Evolutionary conservation across 2,329 filamentous ascomycete species (phyloP), one percentile per base, ranked within the genome.

Genomic region (Microcera coccophila): DNA sequence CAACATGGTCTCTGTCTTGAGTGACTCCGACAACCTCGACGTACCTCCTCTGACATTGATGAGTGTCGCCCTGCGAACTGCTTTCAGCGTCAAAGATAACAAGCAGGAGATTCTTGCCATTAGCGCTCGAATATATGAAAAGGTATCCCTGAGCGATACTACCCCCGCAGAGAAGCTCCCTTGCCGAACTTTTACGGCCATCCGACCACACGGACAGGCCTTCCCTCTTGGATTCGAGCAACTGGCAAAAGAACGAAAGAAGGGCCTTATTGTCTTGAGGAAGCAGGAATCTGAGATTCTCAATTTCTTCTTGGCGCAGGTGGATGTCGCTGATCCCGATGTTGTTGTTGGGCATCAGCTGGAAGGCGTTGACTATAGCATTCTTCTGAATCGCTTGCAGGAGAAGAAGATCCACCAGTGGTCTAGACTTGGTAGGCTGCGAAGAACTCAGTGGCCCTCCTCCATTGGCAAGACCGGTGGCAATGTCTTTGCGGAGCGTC

Each of bases 281-380:
- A 93, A 84, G 66, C 87, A 83, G 38, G 93, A 98, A 62, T 78
- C 82, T 22, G 87, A 93, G 47, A 79, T 98, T 26, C 74, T 98
- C 5, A 86, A 84, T 54, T 88, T 90, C 62, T 94, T 98, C 64
- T 71, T 98, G 49, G 90, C 90, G 3, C 83, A 96, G 57, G 76
- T 98, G 29, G 87, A 94, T 58, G 78, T 85, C 21, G 84, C 87
- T 47, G 93, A 98, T 58, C 93, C 93, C 1, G 93, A 98, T 70
- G 90, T 95, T 21, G 79, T 98, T 26, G 77, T 97, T 53, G 93
- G 93, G 11, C 91, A 98, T 64, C 86, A 95, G 58, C 77, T 98
- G n/a, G 93, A 98, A 64, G 93, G 95, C 57, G 90, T 96, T 4
- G 93, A 98, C 62, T 95, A 95, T 63, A 94, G 90, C 54, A 83